phyloP scores from a whole-genome alignment of 257 asterid genomes.

The Ocimum tenuiflorum region DNA sequence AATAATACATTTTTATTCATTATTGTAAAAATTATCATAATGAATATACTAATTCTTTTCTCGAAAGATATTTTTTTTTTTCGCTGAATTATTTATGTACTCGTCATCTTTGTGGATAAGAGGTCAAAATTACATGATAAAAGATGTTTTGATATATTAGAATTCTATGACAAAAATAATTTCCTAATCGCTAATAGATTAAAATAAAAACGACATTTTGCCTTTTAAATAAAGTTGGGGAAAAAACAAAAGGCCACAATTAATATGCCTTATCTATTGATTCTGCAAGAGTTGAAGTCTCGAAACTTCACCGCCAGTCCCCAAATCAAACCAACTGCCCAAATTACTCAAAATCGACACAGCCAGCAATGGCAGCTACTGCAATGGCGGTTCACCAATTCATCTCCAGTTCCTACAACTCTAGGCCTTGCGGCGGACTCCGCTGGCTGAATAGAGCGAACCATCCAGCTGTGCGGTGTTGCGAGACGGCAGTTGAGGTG shows the following conservation, averaged over 20 bases:
- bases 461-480: slow-evolving; percentile 40
- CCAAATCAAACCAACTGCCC: slow-evolving; percentile 15
- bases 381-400: slow-evolving; percentile 34
- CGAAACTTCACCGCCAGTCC: neutral
- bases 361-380: slow-evolving; percentile 25
- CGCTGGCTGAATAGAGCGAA: slow-evolving; percentile 14
- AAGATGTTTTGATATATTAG: too few species aligned
- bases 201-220: too few species aligned
- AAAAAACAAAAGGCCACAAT: neutral
- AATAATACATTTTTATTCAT: too few species aligned
- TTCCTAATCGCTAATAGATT: too few species aligned
- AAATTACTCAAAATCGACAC: neutral
- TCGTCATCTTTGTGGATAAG: too few species aligned
- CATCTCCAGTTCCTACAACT: slow-evolving; percentile 12
- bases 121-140: too few species aligned
- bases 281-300: neutral
- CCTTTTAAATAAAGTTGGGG: too few species aligned
- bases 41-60: too few species aligned
- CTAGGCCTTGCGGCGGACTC: slow-evolving; percentile 14
- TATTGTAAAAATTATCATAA: too few species aligned
- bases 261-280: slow-evolving; percentile 14
- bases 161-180: too few species aligned
- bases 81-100: too few species aligned
- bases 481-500: slow-evolving; percentile 39
- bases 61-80: too few species aligned